phyloP scores from a whole-genome alignment of 140 eudicot genomes.

The Senecio squalidus region DNA sequence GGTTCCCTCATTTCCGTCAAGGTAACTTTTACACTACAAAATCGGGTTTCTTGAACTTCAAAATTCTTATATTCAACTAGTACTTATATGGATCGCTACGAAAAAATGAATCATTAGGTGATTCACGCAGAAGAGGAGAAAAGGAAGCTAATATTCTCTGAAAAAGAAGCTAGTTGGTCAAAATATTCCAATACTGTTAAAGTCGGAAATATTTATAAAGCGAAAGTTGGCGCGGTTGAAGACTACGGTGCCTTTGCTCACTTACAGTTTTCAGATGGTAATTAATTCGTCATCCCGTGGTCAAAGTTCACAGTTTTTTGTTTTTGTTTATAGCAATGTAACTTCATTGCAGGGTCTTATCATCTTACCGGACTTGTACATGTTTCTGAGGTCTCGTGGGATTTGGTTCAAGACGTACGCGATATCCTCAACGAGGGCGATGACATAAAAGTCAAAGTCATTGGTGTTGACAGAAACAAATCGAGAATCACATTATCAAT shows the following conservation, averaged over 20 bases:
- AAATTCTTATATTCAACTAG: not conserved
- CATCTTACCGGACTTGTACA: constrained; percentile 91
- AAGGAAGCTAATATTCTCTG: constrained; percentile 72
- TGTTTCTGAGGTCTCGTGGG: constrained; percentile 97
- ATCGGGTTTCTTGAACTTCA: not conserved
- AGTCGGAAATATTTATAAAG: constrained; percentile 64
- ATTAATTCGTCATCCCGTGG: not conserved
- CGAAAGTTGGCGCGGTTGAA: constrained; percentile 70
- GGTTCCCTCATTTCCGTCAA: constrained; percentile 77
- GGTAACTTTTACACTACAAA: constrained; percentile 33
- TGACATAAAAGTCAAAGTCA: constrained; percentile 64
- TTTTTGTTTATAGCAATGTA: constrained; percentile 2
- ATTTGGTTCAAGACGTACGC: constrained; percentile 78
- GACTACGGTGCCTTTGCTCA: constrained; percentile 93
- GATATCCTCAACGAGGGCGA: constrained; percentile 78
- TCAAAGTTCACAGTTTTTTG: constrained; percentile 4
- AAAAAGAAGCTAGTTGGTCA: constrained; percentile 76
- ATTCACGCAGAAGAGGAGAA: constrained; percentile 61
- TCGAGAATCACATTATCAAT: constrained; percentile 80
- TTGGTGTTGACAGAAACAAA: constrained; percentile 63
- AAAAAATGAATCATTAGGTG: constrained; percentile 42
- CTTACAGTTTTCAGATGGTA: constrained; percentile 82
- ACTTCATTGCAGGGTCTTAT: constrained; percentile 51
- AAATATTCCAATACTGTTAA: constrained; percentile 50
- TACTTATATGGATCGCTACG: no score